Base-by-base conservation (phyloP, 192 early-diverging fungal genomes). In the Umbelopsis sp. region DNA sequence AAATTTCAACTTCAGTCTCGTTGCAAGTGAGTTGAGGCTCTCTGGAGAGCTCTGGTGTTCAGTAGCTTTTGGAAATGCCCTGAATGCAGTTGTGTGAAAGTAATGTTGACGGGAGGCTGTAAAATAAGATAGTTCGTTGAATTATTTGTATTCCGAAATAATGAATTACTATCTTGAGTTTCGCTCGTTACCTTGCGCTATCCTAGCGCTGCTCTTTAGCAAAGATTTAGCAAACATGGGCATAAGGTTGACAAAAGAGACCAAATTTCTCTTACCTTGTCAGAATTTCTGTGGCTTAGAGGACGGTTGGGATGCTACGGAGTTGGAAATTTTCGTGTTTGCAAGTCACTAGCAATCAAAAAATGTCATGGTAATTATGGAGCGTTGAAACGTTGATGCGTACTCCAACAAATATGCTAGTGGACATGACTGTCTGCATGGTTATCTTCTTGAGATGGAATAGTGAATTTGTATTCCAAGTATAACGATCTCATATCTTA, bases 221-320 rank as follows among this genome's bases (percentile, higher is more conserved):
- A 62, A 34, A 12, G 56, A 62, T 62, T 62, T 62, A 14, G 56
- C 26, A 34, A 62, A 62, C 56, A 62, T 62, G 26, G 56, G 34
- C 56, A 34, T 62, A 11, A 16, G n/a, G 17, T 62, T 29, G 52
- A 34, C 20, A 32, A 62, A 32, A 62, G 7, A 62, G 26, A 34
- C 26, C 24, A 32, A 32, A 17, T 34, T 41, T 41, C 38, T 41
- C 38, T 41, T 41, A 41, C 38, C 38, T 41, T 41, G 38, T 41
- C 38, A 32, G 22, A 62, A 62, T 17, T 62, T 62, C 17, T 62
- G 52, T 53, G 52, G 26, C 52, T 53, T 29, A 41, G 38, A 11
- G 4, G 38, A 41, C 38, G 38, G 38, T 11, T 41, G 12, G 12
- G 38, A 5, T 41, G 38, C 8, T 5, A 41, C 38, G 38, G 38